A percentile compares a stretch with the other conserved stretches of the same genome.
These are phyloP conservation scores for Penstemon eatonii DNA, from an alignment of 257 asterid genomes.

Conservation along the genomic window DNA sequence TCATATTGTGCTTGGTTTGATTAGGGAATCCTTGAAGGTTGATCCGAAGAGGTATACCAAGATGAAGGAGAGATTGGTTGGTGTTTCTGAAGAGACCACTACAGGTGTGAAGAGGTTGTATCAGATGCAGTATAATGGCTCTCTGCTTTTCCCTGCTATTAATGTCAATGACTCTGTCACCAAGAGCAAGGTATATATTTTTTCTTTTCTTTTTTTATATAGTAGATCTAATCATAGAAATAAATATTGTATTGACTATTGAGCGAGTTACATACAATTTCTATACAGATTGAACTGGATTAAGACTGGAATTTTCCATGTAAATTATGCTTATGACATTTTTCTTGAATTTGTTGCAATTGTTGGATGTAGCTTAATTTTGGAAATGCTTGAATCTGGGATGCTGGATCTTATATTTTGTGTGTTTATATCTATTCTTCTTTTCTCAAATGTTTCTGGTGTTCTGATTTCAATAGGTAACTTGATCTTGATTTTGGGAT, in stretches of 20 bases:
- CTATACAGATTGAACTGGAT: too few relatives aligned
- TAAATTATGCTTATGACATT: too few relatives aligned
- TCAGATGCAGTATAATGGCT: slow-evolving; percentile 43
- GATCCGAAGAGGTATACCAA: slow-evolving; percentile 41
- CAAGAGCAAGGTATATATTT: slow-evolving; percentile 39
- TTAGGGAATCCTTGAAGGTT: slow-evolving; percentile 35
- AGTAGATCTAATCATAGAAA: slow-evolving; percentile 14
- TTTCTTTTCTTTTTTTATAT: background rate
- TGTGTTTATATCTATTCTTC: too few relatives aligned
- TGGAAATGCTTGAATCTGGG: background rate
- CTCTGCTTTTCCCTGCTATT: slow-evolving; percentile 20
- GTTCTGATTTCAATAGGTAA: too few relatives aligned
- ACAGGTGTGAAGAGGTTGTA: slow-evolving; percentile 49
- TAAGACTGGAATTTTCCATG: too few relatives aligned
- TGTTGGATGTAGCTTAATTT: too few relatives aligned
- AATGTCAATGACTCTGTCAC: slow-evolving; percentile 41
- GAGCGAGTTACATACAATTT: too few relatives aligned
- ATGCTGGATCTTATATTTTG: background rate
- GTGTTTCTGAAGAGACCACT: slow-evolving; percentile 50
- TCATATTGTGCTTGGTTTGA: slow-evolving; percentile 38
- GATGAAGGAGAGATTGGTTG: slow-evolving; percentile 49
- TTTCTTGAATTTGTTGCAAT: background rate
- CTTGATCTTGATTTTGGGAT: too few relatives aligned
- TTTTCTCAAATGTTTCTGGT: too few relatives aligned
- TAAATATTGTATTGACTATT: too few relatives aligned